phyloP scores from a whole-genome alignment of 208 protist species.

The Giardia muris region DNA sequence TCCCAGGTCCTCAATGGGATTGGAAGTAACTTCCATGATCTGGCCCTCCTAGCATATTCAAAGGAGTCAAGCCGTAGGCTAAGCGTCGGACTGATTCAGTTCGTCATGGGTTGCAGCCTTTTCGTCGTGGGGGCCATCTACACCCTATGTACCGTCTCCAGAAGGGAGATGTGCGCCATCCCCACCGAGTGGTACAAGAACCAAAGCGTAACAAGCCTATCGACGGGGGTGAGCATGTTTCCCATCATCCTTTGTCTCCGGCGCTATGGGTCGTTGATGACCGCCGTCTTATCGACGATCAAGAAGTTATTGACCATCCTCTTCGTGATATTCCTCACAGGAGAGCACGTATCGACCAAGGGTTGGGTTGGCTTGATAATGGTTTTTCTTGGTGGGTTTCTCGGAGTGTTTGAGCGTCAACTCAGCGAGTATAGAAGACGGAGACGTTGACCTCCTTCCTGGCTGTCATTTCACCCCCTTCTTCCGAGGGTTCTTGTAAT shows the following conservation, averaged over 20 bases:
- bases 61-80: background rate
- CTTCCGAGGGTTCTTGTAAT: background rate
- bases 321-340: background rate
- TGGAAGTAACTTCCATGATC: background rate
- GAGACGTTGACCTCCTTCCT: background rate
- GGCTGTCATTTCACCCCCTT: background rate
- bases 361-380: background rate
- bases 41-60: background rate
- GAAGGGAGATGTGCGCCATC: background rate
- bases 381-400: background rate
- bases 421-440: too few relatives aligned
- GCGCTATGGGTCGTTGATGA: background rate
- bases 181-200: background rate
- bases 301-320: background rate
- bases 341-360: background rate
- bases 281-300: background rate
- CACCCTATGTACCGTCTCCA: background rate
- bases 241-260: background rate
- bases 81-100: background rate
- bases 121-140: background rate
- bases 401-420: background rate
- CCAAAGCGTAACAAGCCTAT: background rate
- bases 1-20: background rate
- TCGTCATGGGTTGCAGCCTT: background rate
- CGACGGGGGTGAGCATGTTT: background rate